These are phyloP conservation scores for Alternaria sp. DNA, from an alignment of 2,329 filamentous ascomycete genomes.

Conservation along the genomic window DNA sequence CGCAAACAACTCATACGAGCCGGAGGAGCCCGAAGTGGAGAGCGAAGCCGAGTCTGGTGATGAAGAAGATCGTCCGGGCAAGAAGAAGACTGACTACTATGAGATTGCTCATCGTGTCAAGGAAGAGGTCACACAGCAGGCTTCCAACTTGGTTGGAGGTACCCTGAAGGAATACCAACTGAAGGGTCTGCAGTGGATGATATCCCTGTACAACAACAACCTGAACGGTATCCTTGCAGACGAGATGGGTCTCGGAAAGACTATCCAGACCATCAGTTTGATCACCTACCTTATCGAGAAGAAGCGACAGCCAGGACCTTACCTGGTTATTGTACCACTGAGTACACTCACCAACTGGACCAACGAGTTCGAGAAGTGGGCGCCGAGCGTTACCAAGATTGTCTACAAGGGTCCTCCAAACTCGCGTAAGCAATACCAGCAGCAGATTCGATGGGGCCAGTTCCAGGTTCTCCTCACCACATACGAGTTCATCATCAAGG, in stretches of 20 bases:
- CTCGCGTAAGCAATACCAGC: constrained; percentile 85
- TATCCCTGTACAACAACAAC: constrained; percentile 99
- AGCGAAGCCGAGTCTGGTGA: constrained; percentile 67
- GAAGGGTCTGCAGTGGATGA: constrained; percentile 99
- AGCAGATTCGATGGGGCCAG: constrained; percentile 89
- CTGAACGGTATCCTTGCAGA: constrained; percentile 98
- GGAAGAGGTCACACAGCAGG: constrained; percentile 86
- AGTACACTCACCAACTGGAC: constrained; percentile 99
- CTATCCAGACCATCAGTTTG: constrained; percentile 97
- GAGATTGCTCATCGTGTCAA: constrained; percentile 95
- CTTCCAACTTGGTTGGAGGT: constrained; percentile 86
- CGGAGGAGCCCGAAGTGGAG: constrained; percentile 62
- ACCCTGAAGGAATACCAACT: constrained; percentile 96
- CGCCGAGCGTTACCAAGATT: constrained; percentile 81
- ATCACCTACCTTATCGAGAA: constrained; percentile 96
- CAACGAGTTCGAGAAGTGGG: constrained; percentile 98
- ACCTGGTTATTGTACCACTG: constrained; percentile 93
- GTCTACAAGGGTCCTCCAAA: constrained; percentile 97
- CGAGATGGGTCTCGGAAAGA: constrained; percentile 99
- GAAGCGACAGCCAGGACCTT: constrained; percentile 90
- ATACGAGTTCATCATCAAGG: constrained; percentile 99
- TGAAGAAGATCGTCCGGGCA: constrained; percentile 69
- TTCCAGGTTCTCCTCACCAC: constrained; percentile 98
- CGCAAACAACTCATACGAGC: constrained; percentile 78
- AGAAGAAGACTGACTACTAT: constrained; percentile 94